These are phyloP conservation scores for Penstemon davidsonii DNA, from an alignment of 257 asterid species.

Conservation along the genomic window DNA sequence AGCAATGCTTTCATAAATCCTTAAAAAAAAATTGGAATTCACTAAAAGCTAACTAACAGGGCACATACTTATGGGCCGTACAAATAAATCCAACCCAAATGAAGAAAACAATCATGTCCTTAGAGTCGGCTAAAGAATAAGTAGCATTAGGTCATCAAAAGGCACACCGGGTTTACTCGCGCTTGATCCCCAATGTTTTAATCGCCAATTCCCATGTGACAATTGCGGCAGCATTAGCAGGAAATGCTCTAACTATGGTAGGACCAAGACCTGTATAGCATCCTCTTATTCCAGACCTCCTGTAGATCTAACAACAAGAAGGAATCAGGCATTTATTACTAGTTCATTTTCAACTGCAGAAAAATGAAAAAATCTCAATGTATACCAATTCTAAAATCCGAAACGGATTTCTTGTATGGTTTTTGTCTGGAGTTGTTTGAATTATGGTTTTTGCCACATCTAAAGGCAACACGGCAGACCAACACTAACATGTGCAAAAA, in stretches of 20 bases:
- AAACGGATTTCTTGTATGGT: constrained; percentile 67
- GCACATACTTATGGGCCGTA: background rate
- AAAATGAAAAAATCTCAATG: constrained; percentile 19
- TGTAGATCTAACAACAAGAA: constrained; percentile 59
- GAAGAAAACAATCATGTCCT: constrained; percentile 6
- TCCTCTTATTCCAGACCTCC: constrained; percentile 73
- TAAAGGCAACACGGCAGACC: constrained; percentile 75
- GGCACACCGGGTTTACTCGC: constrained; percentile 32
- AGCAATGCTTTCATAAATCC: constrained; percentile 5
- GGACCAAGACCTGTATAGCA: constrained; percentile 94
- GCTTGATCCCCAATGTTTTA: constrained; percentile 73
- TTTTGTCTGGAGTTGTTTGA: constrained; percentile 65
- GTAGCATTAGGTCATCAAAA: constrained; percentile 25
- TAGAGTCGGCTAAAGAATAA: constrained; percentile 24
- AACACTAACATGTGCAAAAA: constrained; percentile 44
- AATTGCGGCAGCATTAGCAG: constrained; percentile 78
- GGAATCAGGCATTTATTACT: constrained; percentile 29
- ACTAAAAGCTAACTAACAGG: background rate
- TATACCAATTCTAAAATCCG: constrained; percentile 58
- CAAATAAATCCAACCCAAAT: constrained; percentile 19
- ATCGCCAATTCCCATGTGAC: constrained; percentile 72
- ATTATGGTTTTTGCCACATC: constrained; percentile 91
- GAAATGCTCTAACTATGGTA: constrained; percentile 74
- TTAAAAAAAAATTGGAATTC: constrained; percentile 13
- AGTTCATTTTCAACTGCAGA: constrained; percentile 8